These are phyloP conservation scores for Saccharomycopsis sp. DNA, from an alignment of 805 yeast species.

Conservation along the genomic window DNA sequence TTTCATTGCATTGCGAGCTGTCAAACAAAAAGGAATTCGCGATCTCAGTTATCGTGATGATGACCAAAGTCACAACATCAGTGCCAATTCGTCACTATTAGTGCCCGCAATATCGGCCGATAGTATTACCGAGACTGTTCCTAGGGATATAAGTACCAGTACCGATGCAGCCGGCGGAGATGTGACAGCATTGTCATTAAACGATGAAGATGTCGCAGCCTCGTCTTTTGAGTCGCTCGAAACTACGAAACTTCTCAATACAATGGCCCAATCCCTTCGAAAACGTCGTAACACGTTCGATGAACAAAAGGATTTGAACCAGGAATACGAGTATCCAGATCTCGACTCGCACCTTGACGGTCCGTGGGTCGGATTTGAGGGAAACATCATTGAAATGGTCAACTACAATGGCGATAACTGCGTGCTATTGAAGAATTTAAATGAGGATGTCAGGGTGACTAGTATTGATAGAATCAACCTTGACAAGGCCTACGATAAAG, in stretches of 20 bases:
- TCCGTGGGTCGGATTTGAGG: slow-evolving; percentile 44
- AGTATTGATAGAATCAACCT: slow-evolving; percentile 13
- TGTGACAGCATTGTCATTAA: background rate
- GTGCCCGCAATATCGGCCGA: background rate
- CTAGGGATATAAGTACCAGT: slow-evolving; percentile 2
- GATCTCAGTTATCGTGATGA: background rate
- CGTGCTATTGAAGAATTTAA: slow-evolving; percentile 10
- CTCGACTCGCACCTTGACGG: slow-evolving; percentile 36
- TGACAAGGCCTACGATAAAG: slow-evolving; percentile 10
- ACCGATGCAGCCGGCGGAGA: background rate
- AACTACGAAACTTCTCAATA: slow-evolving; percentile 3
- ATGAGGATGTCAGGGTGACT: slow-evolving; percentile 14
- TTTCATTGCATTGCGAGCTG: slow-evolving; percentile 55
- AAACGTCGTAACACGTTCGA: slow-evolving; percentile 38
- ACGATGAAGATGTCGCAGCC: slow-evolving; percentile 1
- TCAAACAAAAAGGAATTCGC: slow-evolving; percentile 27
- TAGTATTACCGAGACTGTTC: background rate
- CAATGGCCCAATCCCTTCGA: slow-evolving; percentile 7
- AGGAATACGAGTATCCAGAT: slow-evolving; percentile 37
- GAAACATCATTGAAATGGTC: slow-evolving; percentile 35
- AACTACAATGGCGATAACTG: slow-evolving; percentile 22
- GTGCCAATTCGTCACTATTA: background rate
- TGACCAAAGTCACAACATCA: slow-evolving; percentile 5
- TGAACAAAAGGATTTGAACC: slow-evolving; percentile 39
- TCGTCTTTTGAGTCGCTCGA: slow-evolving; percentile 6